A percentile compares a stretch with the other conserved stretches of the same genome.
Evolutionary conservation across 163 green algal species (phyloP).

Genomic region (Scenedesmus sp.): DNA sequence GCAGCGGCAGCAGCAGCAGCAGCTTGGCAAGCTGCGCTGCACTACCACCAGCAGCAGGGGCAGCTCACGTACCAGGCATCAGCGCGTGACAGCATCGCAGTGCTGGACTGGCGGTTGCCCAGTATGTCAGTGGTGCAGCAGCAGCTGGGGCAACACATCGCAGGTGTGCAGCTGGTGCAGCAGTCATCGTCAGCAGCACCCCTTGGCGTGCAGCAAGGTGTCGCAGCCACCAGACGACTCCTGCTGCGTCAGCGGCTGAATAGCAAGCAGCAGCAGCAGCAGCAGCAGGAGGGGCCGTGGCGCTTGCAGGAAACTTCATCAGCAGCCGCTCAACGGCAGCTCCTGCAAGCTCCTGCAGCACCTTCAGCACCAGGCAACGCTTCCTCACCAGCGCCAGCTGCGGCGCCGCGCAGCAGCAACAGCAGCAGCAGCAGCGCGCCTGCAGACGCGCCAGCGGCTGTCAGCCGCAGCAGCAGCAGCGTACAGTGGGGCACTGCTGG

Average conservation of each 20-base stretch:
- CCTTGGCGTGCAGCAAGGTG: background rate
- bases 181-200: background rate
- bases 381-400: background rate
- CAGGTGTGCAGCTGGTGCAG: background rate
- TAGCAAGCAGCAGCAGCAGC: background rate
- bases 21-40: background rate
- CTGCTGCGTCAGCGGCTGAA: background rate
- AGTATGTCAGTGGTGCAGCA: background rate
- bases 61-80: background rate
- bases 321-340: background rate
- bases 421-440: background rate
- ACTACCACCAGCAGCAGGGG: background rate
- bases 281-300: background rate
- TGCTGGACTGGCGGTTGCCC: background rate
- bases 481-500: background rate
- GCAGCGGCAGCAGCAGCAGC: background rate
- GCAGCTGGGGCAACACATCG: background rate
- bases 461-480: background rate
- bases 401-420: background rate
- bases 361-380: background rate
- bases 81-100: background rate
- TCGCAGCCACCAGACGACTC: background rate
- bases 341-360: background rate
- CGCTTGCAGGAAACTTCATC: background rate
- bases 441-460: background rate